These are phyloP conservation scores for Auriculariales sp. DNA, from an alignment of 768 basidiomycete genomes.

Conservation along the genomic window DNA sequence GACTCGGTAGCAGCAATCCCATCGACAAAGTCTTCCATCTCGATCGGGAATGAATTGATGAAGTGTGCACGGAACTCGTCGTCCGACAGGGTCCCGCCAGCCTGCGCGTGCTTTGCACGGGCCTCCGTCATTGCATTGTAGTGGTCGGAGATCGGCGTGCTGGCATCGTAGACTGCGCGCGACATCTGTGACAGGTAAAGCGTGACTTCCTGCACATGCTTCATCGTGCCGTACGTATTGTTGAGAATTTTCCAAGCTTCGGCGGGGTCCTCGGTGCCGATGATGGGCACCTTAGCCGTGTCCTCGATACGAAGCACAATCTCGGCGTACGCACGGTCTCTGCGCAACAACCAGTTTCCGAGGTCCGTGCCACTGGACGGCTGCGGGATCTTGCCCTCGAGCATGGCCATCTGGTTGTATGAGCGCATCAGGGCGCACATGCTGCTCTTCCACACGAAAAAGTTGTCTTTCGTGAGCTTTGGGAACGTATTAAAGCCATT, in stretches of 20 bases:
- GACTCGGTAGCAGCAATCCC: not conserved
- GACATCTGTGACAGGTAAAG: not conserved
- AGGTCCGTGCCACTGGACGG: not conserved
- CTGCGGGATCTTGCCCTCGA: not conserved
- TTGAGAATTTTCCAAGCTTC: not conserved
- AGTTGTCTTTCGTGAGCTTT: not conserved
- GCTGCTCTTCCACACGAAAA: not conserved
- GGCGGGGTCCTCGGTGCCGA: not conserved
- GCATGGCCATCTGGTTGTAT: not conserved
- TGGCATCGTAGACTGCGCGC: not conserved
- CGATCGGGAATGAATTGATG: not conserved
- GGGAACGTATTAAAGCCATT: not conserved
- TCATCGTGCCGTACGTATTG: not conserved
- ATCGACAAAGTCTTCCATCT: not conserved
- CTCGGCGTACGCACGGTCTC: not conserved
- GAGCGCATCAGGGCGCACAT: not conserved
- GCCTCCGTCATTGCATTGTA: not conserved
- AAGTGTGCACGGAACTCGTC: not conserved
- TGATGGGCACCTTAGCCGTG: not conserved
- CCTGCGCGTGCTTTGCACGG: not conserved
- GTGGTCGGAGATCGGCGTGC: not conserved
- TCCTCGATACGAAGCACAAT: not conserved
- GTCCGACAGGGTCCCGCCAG: not conserved
- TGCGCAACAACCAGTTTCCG: not conserved
- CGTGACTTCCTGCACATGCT: not conserved